Conservation (phyloP, 257 asterid species). For the Nicotiana attenuata region DNA sequence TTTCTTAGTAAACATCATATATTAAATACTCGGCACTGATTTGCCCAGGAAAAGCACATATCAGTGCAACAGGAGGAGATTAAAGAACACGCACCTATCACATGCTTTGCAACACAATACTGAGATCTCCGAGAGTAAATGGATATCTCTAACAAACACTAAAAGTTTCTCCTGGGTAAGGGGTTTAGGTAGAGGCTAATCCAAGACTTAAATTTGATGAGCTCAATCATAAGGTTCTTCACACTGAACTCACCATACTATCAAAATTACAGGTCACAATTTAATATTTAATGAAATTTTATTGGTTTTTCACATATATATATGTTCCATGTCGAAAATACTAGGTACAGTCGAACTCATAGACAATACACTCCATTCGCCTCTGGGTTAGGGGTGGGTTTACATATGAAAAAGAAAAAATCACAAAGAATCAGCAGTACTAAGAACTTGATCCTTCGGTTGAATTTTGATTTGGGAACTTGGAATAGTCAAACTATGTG, state of each 20-base stretch:
- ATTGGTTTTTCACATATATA: too few species aligned
- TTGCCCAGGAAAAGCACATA: neutral
- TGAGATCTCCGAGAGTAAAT: neutral
- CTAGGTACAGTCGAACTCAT: too few species aligned
- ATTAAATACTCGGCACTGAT: neutral
- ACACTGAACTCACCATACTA: too few species aligned
- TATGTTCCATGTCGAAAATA: too few species aligned
- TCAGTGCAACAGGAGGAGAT: neutral
- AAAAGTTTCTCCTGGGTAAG: neutral
- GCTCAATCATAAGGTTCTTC: too few species aligned
- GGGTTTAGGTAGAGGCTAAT: too few species aligned
- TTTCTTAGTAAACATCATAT: neutral
- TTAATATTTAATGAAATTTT: too few species aligned
- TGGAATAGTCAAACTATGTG: neutral
- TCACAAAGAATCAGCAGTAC: neutral
- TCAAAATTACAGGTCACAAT: too few species aligned
- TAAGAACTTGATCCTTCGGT: conserved; percentile 3
- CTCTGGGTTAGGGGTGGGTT: neutral
- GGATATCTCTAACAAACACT: neutral
- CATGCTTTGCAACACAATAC: neutral
- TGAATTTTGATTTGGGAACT: neutral
- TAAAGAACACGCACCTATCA: neutral
- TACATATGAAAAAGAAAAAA: neutral
- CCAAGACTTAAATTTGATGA: too few species aligned
- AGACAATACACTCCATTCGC: too few species aligned